These are phyloP conservation scores for Syncephalastrum monosporum DNA, from an alignment of 371 early-diverging fungal genomes.

Conservation along the genomic window DNA sequence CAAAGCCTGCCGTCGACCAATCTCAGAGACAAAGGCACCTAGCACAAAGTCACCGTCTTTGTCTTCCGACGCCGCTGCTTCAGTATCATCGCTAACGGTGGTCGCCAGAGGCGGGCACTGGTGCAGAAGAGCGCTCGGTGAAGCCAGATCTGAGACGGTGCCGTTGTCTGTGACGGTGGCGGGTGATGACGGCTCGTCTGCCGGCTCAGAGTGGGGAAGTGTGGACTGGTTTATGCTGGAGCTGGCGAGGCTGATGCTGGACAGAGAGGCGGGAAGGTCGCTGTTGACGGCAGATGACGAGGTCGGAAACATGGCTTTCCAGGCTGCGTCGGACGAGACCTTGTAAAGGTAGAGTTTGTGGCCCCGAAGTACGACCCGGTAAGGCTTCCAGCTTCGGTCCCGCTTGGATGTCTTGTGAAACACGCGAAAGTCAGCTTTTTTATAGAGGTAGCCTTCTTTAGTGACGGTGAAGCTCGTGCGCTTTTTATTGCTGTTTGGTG, in stretches of 20 bases:
- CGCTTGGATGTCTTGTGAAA: slow-evolving; percentile 47
- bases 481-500: slow-evolving; percentile 14
- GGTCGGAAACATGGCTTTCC: not conserved
- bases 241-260: slow-evolving; percentile 30
- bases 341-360: slow-evolving; percentile 82
- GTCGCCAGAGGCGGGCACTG: no score
- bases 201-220: no score
- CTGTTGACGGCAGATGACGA: slow-evolving; percentile 32
- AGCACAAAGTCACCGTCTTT: no score
- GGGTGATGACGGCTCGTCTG: not conserved
- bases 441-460: slow-evolving; percentile 66
- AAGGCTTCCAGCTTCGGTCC: slow-evolving; percentile 82
- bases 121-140: not conserved
- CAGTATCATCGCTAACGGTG: no score
- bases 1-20: no score
- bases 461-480: slow-evolving; percentile 35
- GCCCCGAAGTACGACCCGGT: slow-evolving; percentile 73
- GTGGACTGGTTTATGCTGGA: no score
- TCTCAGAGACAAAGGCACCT: no score
- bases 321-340: slow-evolving; percentile 61
- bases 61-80: no score
- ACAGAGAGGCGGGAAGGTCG: slow-evolving; percentile 31
- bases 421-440: slow-evolving; percentile 61
- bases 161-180: no score
- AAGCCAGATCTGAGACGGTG: no score